phyloP scores from a whole-genome alignment of 164 flowering plant species.

The Berberis vulgaris region DNA sequence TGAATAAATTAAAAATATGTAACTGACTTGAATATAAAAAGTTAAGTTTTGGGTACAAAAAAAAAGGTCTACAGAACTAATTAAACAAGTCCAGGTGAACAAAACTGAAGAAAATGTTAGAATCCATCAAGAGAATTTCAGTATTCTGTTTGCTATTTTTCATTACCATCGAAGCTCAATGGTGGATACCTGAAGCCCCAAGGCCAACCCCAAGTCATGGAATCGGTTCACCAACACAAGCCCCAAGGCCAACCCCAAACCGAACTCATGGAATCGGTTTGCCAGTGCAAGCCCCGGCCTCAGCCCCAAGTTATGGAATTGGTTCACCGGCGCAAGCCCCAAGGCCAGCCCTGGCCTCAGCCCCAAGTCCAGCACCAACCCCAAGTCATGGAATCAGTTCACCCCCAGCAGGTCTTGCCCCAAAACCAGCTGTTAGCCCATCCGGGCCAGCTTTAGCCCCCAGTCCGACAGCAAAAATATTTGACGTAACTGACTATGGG shows the following conservation, averaged over 20 bases:
- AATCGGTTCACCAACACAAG: neutral
- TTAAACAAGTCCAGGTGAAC: neutral
- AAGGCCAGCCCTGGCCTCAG: neutral
- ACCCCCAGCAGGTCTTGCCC: neutral
- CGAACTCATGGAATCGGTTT: neutral
- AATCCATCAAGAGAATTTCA: neutral
- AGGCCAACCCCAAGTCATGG: neutral
- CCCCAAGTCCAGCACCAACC: neutral
- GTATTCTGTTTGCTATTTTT: neutral
- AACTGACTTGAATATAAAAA: neutral
- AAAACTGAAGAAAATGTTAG: neutral
- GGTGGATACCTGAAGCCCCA: neutral
- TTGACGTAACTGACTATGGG: conserved; percentile 1
- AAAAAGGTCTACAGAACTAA: neutral
- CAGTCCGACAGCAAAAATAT: neutral
- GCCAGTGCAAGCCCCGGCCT: neutral
- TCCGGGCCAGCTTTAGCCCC: neutral
- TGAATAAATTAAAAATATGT: neutral
- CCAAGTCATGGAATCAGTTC: neutral
- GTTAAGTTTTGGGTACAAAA: neutral
- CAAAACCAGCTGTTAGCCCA: neutral
- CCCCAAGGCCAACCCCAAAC: neutral
- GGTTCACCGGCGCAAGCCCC: neutral
- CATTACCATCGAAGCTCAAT: neutral
- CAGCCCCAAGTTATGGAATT: neutral